Base-by-base conservation (phyloP, 495 filamentous ascomycete genomes). In the Rhypophila decipiens region DNA sequence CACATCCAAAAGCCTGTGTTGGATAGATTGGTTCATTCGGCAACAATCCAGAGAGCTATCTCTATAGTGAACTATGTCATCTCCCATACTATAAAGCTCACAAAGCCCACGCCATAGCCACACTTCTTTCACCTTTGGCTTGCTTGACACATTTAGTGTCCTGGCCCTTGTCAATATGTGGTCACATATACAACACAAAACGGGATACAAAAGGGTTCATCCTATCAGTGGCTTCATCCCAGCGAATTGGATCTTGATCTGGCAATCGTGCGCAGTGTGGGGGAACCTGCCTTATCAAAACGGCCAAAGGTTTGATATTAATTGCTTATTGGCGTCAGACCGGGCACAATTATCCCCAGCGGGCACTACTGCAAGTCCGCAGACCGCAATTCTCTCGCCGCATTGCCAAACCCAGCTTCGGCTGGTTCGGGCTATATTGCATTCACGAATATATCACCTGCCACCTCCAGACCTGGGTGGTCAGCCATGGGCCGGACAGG, bases 281-380 rank as follows among this genome's bases (percentile, higher is more conserved):
- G 57, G 50, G 52, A 49, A 12, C 27, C 42, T 47, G 42, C 52
- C 50, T 56, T 56, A 56, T 58, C 55, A 50, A 13, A 29, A 18
- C 33, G 34, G 31, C 24, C 40, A 35, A 41, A 40, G 41, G 55
- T 60, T 56, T 58, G 60, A 58, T 60, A 60, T 58, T 63, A 56
- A 60, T 60, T 58, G 52, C 42, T 50, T 47, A 58, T 58, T 58
- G 57, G 17, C 20, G 39, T 44, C 33, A 55, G 57, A 56, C 60
- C 57, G 47, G 60, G 60, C 49, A 59, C 38, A n/a, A 27, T 11
- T 39, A 34, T 48, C 37, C 18, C 24, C 27, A 38, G 50, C 46
- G 55, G 36, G 52, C 45, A 7, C 40, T 18, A 18, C 39, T 58
- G 57, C 52, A 51, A 34, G n/a, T n/a, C n/a, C n/a, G n/a, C n/a